Conservation (phyloP, 148 eudicot genomes). For the Arbutus unedo region DNA sequence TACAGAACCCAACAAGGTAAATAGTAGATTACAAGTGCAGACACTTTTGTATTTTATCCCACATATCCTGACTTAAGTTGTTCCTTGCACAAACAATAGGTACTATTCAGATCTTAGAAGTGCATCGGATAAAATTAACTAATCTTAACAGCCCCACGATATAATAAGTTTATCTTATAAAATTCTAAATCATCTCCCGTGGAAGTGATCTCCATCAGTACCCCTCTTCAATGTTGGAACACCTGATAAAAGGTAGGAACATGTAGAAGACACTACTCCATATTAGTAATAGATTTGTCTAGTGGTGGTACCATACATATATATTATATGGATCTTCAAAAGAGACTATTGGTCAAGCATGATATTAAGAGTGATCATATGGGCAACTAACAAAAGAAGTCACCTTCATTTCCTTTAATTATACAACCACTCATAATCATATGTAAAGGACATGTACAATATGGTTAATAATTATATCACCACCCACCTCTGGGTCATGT, state of each 20-base stretch:
- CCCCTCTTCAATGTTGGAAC: not conserved
- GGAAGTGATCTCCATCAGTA: not conserved
- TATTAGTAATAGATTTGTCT: not conserved
- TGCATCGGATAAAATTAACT: too few species aligned
- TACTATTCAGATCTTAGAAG: too few species aligned
- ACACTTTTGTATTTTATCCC: too few species aligned
- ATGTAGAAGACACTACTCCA: constrained; percentile 2
- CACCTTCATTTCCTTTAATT: constrained; percentile 1
- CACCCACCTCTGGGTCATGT: constrained; percentile 6
- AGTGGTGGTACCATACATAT: not conserved
- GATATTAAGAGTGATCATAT: not conserved
- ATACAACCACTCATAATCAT: not conserved
- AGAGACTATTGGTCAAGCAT: not conserved
- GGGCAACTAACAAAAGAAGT: not conserved
- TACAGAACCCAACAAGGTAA: too few species aligned
- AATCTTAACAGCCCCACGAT: too few species aligned
- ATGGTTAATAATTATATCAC: constrained; percentile 7
- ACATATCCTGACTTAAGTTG: too few species aligned
- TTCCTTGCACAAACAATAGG: too few species aligned
- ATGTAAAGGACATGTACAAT: not conserved
- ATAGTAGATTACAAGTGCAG: too few species aligned
- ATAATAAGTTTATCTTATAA: too few species aligned
- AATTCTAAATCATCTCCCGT: too few species aligned
- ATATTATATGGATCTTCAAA: not conserved
- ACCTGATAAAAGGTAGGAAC: not conserved